Evolutionary conservation across 2,329 filamentous ascomycete species (phyloP), one percentile per base, ranked within the genome.

Genomic region (Pestalotiopsis sp.): DNA sequence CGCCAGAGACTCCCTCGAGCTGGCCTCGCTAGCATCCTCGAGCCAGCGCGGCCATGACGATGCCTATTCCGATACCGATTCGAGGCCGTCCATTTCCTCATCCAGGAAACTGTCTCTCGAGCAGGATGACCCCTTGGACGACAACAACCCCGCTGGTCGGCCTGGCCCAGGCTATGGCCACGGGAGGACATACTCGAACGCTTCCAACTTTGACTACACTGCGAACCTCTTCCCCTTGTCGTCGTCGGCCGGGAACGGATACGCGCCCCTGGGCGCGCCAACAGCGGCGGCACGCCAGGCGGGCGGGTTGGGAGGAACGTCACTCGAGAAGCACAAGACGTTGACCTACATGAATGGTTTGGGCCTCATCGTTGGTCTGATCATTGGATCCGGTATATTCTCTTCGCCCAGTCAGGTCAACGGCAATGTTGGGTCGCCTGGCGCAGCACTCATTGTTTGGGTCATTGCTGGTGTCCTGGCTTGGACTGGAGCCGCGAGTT

Each of bases 361-460:
- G 68, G 97, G 94, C 27, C 85, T 99, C 68, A 93, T 99, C 64
- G 88, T 98, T 63, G 95, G 96, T 1, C 82, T 99, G 71, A 97
- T 98, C 73, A 98, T 99, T 77, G 96, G 96, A 3, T 97, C 93
- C 27, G 96, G 95, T 14, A 98, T 99, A 76, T 99, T 98, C 82
- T 97, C 94, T 3, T 97, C 94, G 25, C 95, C 95, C 0, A 94
- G 93, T 67, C 93, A 97, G 78, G 95, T 99, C 75, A 97, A 96
- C 80, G 88, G 88, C 67, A 97, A 97, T 78, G 94, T 93, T 45
- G 96, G 95, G 11, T 98, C 95, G 36, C 93, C 95, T 0, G 96
- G 95, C 64, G 95, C 95, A 17, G 91, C 95, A 1, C 83, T 99
- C 64, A 87, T 98, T n/a, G 91, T 98, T 4, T 99, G 95, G 95